phyloP scores from a whole-genome alignment of 2,329 filamentous ascomycete genomes.

The Phialemoniopsis sp. region DNA sequence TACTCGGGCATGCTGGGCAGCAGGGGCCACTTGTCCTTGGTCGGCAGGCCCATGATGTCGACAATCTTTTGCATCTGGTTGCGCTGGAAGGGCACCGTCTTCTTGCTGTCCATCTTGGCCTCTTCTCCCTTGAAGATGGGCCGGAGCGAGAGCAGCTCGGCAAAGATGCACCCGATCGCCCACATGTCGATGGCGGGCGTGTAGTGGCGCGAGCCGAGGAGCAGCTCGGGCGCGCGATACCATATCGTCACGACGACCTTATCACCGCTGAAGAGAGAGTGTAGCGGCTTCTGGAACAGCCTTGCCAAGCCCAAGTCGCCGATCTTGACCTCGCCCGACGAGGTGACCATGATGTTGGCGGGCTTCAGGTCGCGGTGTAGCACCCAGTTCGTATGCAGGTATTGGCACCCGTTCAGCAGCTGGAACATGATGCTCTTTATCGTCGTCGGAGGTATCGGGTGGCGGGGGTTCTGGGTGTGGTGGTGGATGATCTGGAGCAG shows the following conservation, averaged over 20 bases:
- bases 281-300: constrained; percentile 89
- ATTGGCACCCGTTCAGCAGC: constrained; percentile 89
- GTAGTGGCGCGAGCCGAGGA: constrained; percentile 92
- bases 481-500: constrained; percentile 97
- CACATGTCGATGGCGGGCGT: constrained; percentile 96
- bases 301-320: constrained; percentile 90
- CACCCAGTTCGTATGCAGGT: constrained; percentile 95
- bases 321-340: constrained; percentile 84
- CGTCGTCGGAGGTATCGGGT: constrained; percentile 82
- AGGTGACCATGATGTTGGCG: constrained; percentile 98
- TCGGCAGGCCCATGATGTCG: constrained; percentile 89
- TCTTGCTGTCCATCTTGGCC: constrained; percentile 98
- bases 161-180: constrained; percentile 97
- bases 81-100: constrained; percentile 92
- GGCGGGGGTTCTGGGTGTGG: constrained; percentile 83
- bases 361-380: constrained; percentile 95
- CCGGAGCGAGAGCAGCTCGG: constrained; percentile 81
- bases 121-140: constrained; percentile 99
- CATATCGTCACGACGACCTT: constrained; percentile 99
- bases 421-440: constrained; percentile 96
- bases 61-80: constrained; percentile 99
- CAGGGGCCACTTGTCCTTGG: constrained; percentile 83
- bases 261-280: constrained; percentile 87
- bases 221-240: constrained; percentile 93
- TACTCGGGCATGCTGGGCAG: constrained; percentile 86